Base-by-base conservation (phyloP, 2,329 filamentous ascomycete species). In the Hymenoscyphus infarciens region DNA sequence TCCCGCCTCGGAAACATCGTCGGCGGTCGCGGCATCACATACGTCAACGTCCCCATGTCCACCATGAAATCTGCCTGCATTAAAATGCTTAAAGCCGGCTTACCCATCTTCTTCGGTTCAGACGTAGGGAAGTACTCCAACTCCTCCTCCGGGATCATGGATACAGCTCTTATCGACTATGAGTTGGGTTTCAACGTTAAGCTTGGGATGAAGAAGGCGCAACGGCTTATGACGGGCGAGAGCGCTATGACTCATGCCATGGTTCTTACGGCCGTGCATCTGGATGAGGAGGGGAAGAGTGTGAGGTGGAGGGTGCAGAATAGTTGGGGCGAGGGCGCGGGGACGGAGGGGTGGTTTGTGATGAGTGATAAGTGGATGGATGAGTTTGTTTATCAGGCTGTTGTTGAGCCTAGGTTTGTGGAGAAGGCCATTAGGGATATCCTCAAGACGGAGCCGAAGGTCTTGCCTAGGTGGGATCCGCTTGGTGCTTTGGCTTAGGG, bases 201-300 rank as follows among this genome's bases (percentile, higher is more conserved):
- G 61, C 81, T 94, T 8, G 86, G 84, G 19, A 82, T 96, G 83
- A 85, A 79, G 71, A 96, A 96, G 77, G 88, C 89, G 0, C 83
- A 91, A 70, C 80, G 92, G 3, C 78, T 97, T 55, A 80, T 83
- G 70, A 88, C 87, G 0, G 87, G 90, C 11, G 92, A 96, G 77
- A 88, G 84, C 60, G 82, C 85, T 58, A 96, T 97, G 92, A 96
- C 92, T 0, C 92, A 96, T 71, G 92, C 92, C 4, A 96, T 96
- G 92, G 91, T 96, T 0, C 77, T 97, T 65, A 96, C 91, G 2
- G 92, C 86, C 0, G 92, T 96, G 55, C 92, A 97, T 72, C 75
- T 96, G 2, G 87, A 90, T 64, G 79, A 82, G 31, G 77, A 84
- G 63, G 87, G 85, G 1, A 83, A 85, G 75, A 81, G 86, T 1